Base-by-base conservation (phyloP, 2,329 filamentous ascomycete genomes). In the Teratosphaeriaceae sp. region DNA sequence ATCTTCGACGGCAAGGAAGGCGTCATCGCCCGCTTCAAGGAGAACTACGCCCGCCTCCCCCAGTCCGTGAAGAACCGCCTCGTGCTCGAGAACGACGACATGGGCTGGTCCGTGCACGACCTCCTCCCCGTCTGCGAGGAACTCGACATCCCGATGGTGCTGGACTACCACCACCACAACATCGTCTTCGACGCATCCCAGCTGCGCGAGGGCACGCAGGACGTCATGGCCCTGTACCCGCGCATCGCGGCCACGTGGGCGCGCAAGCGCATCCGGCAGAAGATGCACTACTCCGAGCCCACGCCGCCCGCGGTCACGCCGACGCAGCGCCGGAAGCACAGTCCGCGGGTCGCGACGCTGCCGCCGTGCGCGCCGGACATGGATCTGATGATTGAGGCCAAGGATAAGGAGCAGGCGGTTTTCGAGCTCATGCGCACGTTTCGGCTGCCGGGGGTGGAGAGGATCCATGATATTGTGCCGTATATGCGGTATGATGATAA, bases 371-470 rank as follows among this genome's bases (percentile, higher is more conserved):
- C 81, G 3, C 70, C 78, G 1, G 81, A 84, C 23, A 92, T 94
- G 84, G 90, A 96, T 59, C 72, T 97, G n/a, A 97, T 97, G 90
- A 96, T 97, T 47, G 90, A 97, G 67, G 90, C 90, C 37, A 97
- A 97, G 63, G 90, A 96, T 60, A 97, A 97, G 65, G 90, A 97
- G 62, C 90, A 97, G 64, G 88, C 90, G 0, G 88, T 96, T 0
- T 94, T 97, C 56, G 88, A 94, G 51, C 73, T 97, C 15, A 96
- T 96, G 88, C 77, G 84, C 18, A 88, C 74, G 0, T 94, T 88
- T 63, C 88, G 83, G 55, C 72, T 97, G 0, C 86, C 88, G 0
- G 88, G 88, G 0, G 85, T 81, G 66, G 74, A 92, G 16, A 75
- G 66, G 0, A 80, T 94, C 59, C 84, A 84, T 52, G 80, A 94